phyloP scores from a whole-genome alignment of 495 filamentous ascomycete species.

The Bombardia bombarda region DNA sequence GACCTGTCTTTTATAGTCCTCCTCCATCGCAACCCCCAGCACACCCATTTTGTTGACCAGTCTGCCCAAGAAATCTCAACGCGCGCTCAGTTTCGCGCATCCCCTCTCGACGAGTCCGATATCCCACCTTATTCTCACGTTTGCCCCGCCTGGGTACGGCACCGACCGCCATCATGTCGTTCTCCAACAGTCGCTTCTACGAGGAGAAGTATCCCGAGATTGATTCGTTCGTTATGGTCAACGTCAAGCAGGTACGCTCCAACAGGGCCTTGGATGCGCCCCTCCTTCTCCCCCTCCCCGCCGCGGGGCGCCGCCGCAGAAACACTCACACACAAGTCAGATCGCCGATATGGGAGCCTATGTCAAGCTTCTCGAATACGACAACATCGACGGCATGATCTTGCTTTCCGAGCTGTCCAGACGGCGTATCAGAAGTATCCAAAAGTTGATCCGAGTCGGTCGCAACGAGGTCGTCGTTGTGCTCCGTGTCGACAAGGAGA shows the following conservation, averaged over 20 bases:
- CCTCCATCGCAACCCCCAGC: background rate
- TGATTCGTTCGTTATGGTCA: conserved; percentile 99
- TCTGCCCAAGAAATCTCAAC: too few species aligned
- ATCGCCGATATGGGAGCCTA: conserved; percentile 99
- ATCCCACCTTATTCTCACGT: conserved; percentile 2
- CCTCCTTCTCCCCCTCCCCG: too few species aligned
- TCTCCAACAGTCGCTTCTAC: conserved; percentile 98
- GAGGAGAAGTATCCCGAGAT: conserved; percentile 89
- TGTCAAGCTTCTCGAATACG: conserved; percentile 97
- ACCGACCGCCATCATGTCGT: conserved; percentile 60
- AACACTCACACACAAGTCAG: conserved; percentile 32
- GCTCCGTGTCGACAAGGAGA: conserved; percentile 96
- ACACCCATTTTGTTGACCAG: background rate
- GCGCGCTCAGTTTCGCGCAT: background rate
- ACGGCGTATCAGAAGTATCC: conserved; percentile 94
- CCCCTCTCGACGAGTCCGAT: background rate
- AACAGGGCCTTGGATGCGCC: background rate
- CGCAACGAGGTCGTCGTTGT: conserved; percentile 98
- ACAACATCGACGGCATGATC: conserved; percentile 99
- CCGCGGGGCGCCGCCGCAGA: too few species aligned
- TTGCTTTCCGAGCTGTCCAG: conserved; percentile 91
- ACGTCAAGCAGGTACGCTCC: conserved; percentile 76
- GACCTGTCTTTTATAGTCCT: background rate
- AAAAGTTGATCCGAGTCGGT: conserved; percentile 96
- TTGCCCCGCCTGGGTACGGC: conserved; percentile 9